Conservation (phyloP, 208 protist species). For the Leishmania aethiopica region DNA sequence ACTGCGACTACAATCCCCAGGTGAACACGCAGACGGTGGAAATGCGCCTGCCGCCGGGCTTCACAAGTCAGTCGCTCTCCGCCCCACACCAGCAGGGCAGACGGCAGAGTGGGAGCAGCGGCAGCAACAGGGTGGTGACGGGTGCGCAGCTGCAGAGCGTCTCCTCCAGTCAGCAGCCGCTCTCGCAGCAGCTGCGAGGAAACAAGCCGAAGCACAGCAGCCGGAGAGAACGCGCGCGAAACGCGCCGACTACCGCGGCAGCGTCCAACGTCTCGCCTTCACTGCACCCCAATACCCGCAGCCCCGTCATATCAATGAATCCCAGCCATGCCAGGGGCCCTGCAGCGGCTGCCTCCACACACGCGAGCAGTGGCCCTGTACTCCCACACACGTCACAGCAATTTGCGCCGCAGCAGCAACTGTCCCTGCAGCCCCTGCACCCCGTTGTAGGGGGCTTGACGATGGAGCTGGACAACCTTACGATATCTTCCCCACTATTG, state of each 20-base stretch:
- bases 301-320: neutral
- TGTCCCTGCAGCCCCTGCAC: neutral
- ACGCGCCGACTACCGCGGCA: neutral
- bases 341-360: neutral
- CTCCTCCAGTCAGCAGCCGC: neutral
- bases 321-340: neutral
- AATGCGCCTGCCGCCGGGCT: slow-evolving; percentile 20
- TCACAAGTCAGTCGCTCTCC: slow-evolving; percentile 19
- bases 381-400: slow-evolving; percentile 11
- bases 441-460: slow-evolving; percentile 16
- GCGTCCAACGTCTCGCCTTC: neutral
- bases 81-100: neutral
- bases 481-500: slow-evolving; percentile 1
- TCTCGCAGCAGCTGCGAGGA: slow-evolving; percentile 3
- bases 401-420: neutral
- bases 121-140: neutral
- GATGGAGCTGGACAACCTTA: slow-evolving; percentile 21
- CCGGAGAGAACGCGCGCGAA: neutral
- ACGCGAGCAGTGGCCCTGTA: neutral
- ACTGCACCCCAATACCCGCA: neutral
- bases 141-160: neutral
- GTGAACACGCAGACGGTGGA: slow-evolving; percentile 40
- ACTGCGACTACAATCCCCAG: slow-evolving; percentile 33
- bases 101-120: neutral
- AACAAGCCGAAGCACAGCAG: neutral